Conservation (phyloP, 1,284 basidiomycete species). For the Ceratobasidium sp. region DNA sequence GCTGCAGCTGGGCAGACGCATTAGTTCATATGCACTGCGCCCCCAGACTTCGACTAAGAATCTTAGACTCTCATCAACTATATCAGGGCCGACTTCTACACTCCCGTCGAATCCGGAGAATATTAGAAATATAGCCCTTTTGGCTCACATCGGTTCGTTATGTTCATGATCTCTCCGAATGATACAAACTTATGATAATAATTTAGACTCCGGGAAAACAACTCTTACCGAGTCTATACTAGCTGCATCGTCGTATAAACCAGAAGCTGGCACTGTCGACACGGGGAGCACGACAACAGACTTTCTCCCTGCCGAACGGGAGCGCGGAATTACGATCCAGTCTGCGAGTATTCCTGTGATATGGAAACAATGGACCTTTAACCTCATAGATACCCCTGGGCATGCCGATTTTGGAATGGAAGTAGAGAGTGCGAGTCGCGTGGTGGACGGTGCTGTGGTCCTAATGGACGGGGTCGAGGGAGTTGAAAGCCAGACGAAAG, state of each 20-base stretch:
- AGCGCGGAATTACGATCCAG: constrained; percentile 92
- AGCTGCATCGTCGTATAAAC: constrained; percentile 79
- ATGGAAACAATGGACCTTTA: constrained; percentile 87
- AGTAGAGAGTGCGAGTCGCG: constrained; percentile 90
- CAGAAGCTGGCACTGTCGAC: constrained; percentile 83
- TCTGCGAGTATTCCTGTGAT: constrained; percentile 91
- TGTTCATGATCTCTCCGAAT: constrained; percentile 29
- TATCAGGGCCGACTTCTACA: background rate
- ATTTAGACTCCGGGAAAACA: constrained; percentile 88
- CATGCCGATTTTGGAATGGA: constrained; percentile 97
- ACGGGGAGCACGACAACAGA: constrained; percentile 92
- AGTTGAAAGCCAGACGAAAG: constrained; percentile 89
- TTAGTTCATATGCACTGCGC: constrained; percentile 15
- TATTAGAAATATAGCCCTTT: constrained; percentile 82
- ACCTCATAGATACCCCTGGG: constrained; percentile 90
- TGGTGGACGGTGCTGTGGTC: constrained; percentile 90
- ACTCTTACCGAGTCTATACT: constrained; percentile 91
- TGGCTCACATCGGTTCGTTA: constrained; percentile 81
- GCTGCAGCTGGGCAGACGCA: constrained; percentile 31
- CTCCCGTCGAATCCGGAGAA: constrained; percentile 55
- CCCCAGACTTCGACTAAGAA: background rate
- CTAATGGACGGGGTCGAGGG: constrained; percentile 91
- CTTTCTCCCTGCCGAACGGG: constrained; percentile 88
- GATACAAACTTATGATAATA: constrained; percentile 51
- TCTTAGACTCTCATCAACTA: background rate